Evolutionary conservation across 2,329 filamentous ascomycete species (phyloP).

Genomic region (Passalora sequoiae): DNA sequence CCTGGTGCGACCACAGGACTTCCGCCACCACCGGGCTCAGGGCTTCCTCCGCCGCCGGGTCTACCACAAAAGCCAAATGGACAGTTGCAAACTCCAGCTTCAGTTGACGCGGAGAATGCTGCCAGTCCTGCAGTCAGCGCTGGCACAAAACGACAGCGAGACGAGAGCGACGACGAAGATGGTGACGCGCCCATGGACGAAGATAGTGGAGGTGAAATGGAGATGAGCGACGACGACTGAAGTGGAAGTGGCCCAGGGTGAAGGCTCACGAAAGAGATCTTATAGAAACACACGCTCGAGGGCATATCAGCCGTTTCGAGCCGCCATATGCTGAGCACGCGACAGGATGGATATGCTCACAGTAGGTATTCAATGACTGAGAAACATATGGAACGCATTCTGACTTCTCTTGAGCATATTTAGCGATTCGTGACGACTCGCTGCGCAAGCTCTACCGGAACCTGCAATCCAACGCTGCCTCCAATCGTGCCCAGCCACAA

Average conservation of each 20-base stretch:
- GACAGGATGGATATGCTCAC: not conserved
- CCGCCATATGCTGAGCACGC: not conserved
- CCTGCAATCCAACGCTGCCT: constrained; percentile 65
- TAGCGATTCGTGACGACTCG: constrained; percentile 9
- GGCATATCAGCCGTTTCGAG: not conserved
- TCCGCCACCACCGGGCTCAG: not conserved
- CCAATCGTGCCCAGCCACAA: constrained; percentile 88
- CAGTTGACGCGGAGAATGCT: constrained; percentile 42
- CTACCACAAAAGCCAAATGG: constrained; percentile 27
- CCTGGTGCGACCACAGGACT: constrained; percentile 22
- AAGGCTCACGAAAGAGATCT: not conserved
- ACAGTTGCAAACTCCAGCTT: constrained; percentile 30
- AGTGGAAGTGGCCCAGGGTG: too few relatives aligned
- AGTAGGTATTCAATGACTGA: constrained; percentile 7
- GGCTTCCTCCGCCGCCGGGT: constrained; percentile 23
- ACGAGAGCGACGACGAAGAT: constrained; percentile 33
- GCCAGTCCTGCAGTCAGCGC: constrained; percentile 43
- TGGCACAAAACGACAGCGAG: constrained; percentile 51
- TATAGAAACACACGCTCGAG: not conserved
- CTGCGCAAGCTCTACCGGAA: constrained; percentile 23
- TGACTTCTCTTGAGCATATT: constrained; percentile 20
- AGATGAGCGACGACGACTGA: constrained; percentile 64
- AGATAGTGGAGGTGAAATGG: constrained; percentile 52
- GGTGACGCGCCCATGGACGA: constrained; percentile 43
- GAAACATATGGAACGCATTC: constrained; percentile 1